Percentiles rank a stretch among this genome's conserved stretches.
Conservation (phyloP, 2,329 filamentous ascomycete genomes). For the Epichloe amarillans region DNA sequence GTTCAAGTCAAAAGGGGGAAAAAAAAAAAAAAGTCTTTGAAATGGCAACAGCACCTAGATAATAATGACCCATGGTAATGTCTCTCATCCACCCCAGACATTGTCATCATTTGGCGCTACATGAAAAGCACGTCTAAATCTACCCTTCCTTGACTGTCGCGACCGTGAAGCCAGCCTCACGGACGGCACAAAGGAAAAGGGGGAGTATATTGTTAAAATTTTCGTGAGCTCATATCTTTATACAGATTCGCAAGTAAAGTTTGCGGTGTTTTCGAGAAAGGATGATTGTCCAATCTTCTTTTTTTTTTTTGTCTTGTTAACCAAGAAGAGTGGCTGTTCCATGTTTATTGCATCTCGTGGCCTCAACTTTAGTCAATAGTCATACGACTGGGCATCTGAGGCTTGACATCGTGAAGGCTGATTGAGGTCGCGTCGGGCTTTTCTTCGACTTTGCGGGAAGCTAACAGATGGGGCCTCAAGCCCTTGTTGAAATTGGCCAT, state of each 20-base stretch:
- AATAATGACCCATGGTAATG: background rate
- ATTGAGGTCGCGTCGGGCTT: constrained; percentile 44
- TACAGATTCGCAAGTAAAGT: constrained; percentile 3
- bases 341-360: background rate
- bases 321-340: background rate
- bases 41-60: background rate
- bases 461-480: constrained; percentile 71
- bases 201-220: background rate
- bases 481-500: constrained; percentile 83
- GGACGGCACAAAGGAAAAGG: background rate
- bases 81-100: background rate
- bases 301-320: background rate
- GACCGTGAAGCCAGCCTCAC: constrained; percentile 1
- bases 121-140: background rate
- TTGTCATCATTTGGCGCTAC: background rate
- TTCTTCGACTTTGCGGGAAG: constrained; percentile 34
- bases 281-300: background rate
- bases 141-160: background rate
- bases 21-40: background rate
- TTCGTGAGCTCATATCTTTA: constrained; percentile 6
- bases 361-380: constrained; percentile 41
- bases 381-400: constrained; percentile 41
- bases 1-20: too few species aligned
- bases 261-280: constrained; percentile 2
- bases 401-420: constrained; percentile 43